A percentile compares a stretch with the other conserved stretches of the same genome.
Conservation (phyloP, 176 grass and related monocot species). For the Luzula sylvatica region DNA sequence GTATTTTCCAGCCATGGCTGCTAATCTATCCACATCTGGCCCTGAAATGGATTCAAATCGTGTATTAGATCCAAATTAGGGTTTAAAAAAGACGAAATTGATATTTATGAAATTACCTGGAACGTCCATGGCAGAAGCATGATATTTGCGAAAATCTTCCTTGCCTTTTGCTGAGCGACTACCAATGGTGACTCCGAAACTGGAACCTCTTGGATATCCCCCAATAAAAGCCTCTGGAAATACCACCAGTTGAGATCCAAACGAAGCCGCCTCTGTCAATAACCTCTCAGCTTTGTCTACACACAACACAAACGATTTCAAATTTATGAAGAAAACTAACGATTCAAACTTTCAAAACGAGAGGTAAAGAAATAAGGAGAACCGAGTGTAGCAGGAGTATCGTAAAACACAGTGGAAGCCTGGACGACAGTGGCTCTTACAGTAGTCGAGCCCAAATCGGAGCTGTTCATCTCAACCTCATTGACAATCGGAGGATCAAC, state of each 20-base stretch:
- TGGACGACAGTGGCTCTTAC: constrained; percentile 89
- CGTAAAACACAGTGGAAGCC: constrained; percentile 83
- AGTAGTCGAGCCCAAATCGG: constrained; percentile 36
- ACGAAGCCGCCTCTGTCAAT: constrained; percentile 61
- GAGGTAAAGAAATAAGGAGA: background rate
- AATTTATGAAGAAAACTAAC: no score
- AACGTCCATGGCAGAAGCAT: constrained; percentile 75
- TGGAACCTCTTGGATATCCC: constrained; percentile 77
- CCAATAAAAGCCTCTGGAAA: constrained; percentile 94
- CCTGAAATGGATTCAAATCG: constrained; percentile 28
- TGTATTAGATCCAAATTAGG: background rate
- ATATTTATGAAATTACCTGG: constrained; percentile 50
- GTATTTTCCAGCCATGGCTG: constrained; percentile 73
- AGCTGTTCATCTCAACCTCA: constrained; percentile 78
- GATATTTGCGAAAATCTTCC: constrained; percentile 83
- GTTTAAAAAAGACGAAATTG: background rate
- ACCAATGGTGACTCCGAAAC: constrained; percentile 69
- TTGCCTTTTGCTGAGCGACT: constrained; percentile 60
- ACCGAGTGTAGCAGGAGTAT: constrained; percentile 67
- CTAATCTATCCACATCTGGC: constrained; percentile 70
- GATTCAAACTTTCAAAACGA: background rate
- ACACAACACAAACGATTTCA: background rate
- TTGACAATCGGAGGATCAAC: constrained; percentile 39
- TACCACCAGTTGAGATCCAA: constrained; percentile 71
- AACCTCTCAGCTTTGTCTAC: constrained; percentile 82